Evolutionary conservation across 768 basidiomycete species (phyloP).

Genomic region (Tulasnella sp.): DNA sequence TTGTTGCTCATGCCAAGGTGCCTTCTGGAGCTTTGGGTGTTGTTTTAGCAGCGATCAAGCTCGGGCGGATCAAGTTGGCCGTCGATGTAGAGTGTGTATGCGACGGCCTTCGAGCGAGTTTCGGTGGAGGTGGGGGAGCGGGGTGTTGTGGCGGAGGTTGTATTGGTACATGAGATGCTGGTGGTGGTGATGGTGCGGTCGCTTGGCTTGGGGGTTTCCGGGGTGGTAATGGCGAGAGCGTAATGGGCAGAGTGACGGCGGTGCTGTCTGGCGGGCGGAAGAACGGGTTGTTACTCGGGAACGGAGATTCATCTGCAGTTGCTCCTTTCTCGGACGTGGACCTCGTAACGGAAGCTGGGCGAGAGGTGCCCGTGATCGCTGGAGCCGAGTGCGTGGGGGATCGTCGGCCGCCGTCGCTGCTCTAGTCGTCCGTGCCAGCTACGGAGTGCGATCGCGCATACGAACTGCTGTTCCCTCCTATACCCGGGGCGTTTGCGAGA

Average conservation of each 20-base stretch:
- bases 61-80: conserved; percentile 26
- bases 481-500: conserved; percentile 13
- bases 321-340: neutral
- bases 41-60: conserved; percentile 28
- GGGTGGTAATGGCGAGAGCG: conserved; percentile 16
- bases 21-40: conserved; percentile 22
- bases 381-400: neutral
- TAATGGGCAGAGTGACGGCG: neutral
- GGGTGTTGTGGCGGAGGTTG: conserved; percentile 22
- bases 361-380: neutral
- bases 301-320: neutral
- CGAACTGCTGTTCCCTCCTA: neutral
- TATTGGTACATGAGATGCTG: neutral
- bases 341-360: neutral
- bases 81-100: conserved; percentile 19
- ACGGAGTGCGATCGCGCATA: neutral
- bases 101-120: neutral
- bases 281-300: conserved; percentile 17
- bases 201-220: conserved; percentile 12
- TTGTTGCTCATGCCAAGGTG: neutral
- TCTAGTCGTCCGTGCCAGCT: neutral
- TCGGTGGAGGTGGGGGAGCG: conserved; percentile 14
- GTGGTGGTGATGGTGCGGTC: neutral
- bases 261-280: neutral
- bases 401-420: neutral